Percentiles rank a stretch among this genome's conserved stretches.
These are phyloP conservation scores for Sporothrix curviconia DNA, from an alignment of 2,329 filamentous ascomycete genomes.

Conservation along the genomic window DNA sequence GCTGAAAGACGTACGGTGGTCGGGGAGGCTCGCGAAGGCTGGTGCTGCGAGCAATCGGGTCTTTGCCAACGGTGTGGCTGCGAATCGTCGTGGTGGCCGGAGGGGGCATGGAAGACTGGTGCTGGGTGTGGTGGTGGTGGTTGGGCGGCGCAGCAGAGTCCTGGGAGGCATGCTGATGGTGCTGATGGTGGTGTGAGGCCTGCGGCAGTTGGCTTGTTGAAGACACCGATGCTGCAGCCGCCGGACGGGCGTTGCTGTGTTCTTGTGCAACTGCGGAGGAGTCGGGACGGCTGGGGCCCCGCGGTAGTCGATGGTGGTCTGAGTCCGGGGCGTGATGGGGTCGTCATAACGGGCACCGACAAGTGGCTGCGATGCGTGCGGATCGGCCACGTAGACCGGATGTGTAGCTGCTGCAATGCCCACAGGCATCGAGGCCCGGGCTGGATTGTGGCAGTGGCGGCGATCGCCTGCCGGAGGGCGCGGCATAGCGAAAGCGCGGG, in stretches of 20 bases:
- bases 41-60: constrained; percentile 41
- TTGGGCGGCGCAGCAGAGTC: constrained; percentile 3
- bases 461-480: constrained; percentile 33
- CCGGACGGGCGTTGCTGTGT: constrained; percentile 10
- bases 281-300: constrained; percentile 16
- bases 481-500: constrained; percentile 18
- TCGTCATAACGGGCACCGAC: constrained; percentile 16
- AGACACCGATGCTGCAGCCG: background rate
- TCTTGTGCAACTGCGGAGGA: constrained; percentile 17
- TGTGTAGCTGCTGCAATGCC: constrained; percentile 37
- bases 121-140: constrained; percentile 9
- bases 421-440: constrained; percentile 45
- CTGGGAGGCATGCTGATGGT: constrained; percentile 4
- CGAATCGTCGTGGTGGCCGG: constrained; percentile 32
- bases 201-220: background rate
- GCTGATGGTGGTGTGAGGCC: constrained; percentile 2
- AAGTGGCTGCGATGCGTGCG: constrained; percentile 36
- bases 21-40: constrained; percentile 44
- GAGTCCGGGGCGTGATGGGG: constrained; percentile 14
- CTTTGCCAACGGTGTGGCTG: constrained; percentile 51
- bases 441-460: constrained; percentile 38
- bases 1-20: constrained; percentile 44
- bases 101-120: constrained; percentile 26
- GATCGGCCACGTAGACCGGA: constrained; percentile 41
- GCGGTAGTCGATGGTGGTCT: constrained; percentile 15